Conservation (phyloP, 1,284 basidiomycete species). For the Caloboletus inedulis region DNA sequence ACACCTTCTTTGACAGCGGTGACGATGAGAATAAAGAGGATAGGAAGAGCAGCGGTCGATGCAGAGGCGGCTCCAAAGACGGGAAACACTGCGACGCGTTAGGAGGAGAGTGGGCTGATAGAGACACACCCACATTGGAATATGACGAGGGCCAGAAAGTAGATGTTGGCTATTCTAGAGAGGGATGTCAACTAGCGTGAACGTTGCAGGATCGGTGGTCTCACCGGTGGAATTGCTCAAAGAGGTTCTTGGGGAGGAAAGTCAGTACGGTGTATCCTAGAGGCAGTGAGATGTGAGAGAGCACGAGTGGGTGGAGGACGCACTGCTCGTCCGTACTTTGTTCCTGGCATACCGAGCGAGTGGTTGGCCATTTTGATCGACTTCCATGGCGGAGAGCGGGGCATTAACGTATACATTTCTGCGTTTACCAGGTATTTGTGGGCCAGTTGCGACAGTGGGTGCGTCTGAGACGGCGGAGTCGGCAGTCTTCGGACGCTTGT, state of each 20-base stretch:
- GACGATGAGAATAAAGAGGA: slow-evolving; percentile 83
- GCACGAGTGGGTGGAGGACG: slow-evolving; percentile 34
- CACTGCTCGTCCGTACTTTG: slow-evolving; percentile 92
- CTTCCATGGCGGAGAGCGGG: slow-evolving; percentile 60
- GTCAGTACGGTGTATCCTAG: slow-evolving; percentile 86
- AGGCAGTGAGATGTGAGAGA: slow-evolving; percentile 13
- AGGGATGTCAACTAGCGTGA: background rate
- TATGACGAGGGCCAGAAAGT: slow-evolving; percentile 84
- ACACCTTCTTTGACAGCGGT: slow-evolving; percentile 94
- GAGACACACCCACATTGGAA: slow-evolving; percentile 59
- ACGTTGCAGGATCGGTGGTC: slow-evolving; percentile 15
- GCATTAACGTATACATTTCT: slow-evolving; percentile 82
- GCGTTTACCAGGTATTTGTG: slow-evolving; percentile 50
- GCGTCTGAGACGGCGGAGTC: slow-evolving; percentile 24
- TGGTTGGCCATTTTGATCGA: slow-evolving; percentile 76
- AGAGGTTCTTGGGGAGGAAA: slow-evolving; percentile 92
- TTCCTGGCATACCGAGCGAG: slow-evolving; percentile 79
- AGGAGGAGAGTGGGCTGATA: slow-evolving; percentile 2
- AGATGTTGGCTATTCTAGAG: slow-evolving; percentile 83
- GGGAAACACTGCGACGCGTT: slow-evolving; percentile 63
- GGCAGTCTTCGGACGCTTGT: slow-evolving; percentile 45
- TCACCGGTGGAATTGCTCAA: slow-evolving; percentile 84
- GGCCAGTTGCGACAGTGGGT: slow-evolving; percentile 8
- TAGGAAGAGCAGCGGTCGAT: slow-evolving; percentile 81
- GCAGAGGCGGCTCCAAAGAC: slow-evolving; percentile 89